Base-by-base conservation (phyloP, 257 asterid species). In the Ilex asprella region DNA sequence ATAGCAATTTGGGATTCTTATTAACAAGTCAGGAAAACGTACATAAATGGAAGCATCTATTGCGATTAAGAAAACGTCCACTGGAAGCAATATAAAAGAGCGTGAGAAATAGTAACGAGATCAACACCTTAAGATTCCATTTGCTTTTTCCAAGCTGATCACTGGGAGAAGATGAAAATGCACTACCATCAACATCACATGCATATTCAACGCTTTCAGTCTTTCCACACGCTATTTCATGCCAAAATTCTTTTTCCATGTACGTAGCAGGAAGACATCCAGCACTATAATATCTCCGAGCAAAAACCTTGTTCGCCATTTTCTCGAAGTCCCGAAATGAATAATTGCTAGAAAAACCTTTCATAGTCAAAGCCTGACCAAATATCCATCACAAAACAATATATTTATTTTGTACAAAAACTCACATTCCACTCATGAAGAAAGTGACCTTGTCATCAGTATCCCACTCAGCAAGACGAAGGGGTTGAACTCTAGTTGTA, bases 151-250 rank as follows among this genome's bases (percentile, higher is more conserved):
- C 97, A 67, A 93, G 94, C 50, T 78, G 88, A 73, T 93, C 99
- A 69, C 65, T 69, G 63, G 91, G 79, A 78, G 94, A 89, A 70
- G 94, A 85, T 72, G 97, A 87, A 77, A 93, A 93, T 16, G 99
- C 97, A 84, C 97, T 89, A 73, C 99, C 99, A 82, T 93, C 99
- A 70, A 93, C 96, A 84, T 93, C 99, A 68, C 97, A 93, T 59
- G 99, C 99, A 82, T 93, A 93, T 84, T 93, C 99, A 76, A 93
- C 99, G 78, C 96, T 87, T 74, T 93, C 99, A 46, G 91, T 87
- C 81, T 82, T 89, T 71, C 99, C 99, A 74, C 83, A 79, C 71
- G 94, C 89, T 84, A 93, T 89, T 85, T 89, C 99, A 74, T 82
- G 74, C 99, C 99, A 93, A 83, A 93, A 93, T 82, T 93, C 99